Evolutionary conservation across 805 yeast species (phyloP), one percentile per base, ranked within the genome.

Genomic region (Lachancea sp.): DNA sequence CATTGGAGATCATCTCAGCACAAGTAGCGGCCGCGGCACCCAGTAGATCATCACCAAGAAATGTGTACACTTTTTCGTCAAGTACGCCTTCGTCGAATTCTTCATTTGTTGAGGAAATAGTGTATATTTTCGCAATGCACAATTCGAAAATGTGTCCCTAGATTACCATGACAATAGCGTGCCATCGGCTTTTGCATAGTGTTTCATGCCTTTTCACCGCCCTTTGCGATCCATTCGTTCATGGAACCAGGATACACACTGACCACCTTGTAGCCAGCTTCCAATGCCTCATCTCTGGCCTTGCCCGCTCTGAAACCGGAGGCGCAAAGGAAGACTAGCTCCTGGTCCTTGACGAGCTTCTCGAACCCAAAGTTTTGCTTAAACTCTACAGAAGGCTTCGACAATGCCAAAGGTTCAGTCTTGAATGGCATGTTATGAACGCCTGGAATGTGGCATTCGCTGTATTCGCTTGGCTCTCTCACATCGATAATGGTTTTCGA

Each of bases 231-330:
- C 96, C 96, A 88, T 63, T 88, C 95, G 55, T 78, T 81, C 69
- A 78, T 85, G 11, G 95, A 83, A 3, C 96, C 96, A 32, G 74
- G 65, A 66, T 88, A 88, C 67, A 88, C 81, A 46, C 85, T 79
- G 58, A 95, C 78, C 55, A 82, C 72, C 34, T 69, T 64, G 68
- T 87, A 89, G 13, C 95, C 96, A 62, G 78, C 81, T 19, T 90
- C 78, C 44, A 77, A 72, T n/a, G 96, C 96, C 58, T 85, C 75
- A 56, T 82, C 85, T 63, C 85, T 93, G 26, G 95, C 85, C 50
- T 84, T 84, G 31, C 84, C 72, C 26, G 88, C 81, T 67, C 96
- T 78, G 46, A 84, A 86, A 44, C 96, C 96, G 9, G 86, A 90
- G 42, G 84, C 79, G 65, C 96, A 89, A 69, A 85, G 85, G 65